phyloP scores from a whole-genome alignment of 1,139 yeast species.

The Geotrichum restrictum region DNA sequence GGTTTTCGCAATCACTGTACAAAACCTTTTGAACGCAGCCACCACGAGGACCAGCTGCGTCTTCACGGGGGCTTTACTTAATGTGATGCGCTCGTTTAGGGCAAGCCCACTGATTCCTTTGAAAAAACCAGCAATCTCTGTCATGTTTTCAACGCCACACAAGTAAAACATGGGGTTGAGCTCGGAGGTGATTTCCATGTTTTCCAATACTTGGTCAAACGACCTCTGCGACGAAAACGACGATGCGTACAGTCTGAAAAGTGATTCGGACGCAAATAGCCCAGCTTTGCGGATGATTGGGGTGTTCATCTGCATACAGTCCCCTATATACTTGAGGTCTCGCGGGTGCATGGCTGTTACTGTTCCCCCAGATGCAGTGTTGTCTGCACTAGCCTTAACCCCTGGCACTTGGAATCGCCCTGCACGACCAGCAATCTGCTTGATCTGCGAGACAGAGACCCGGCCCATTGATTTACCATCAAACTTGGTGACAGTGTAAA shows the following conservation, averaged over 20 bases:
- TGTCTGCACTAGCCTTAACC: slow-evolving; percentile 21
- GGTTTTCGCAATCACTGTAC: slow-evolving; percentile 34
- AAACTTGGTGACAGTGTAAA: slow-evolving; percentile 63
- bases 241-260: slow-evolving; percentile 29
- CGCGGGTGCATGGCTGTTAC: slow-evolving; percentile 34
- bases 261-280: slow-evolving; percentile 33
- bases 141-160: slow-evolving; percentile 29
- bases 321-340: slow-evolving; percentile 33
- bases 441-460: slow-evolving; percentile 54
- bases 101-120: slow-evolving; percentile 32
- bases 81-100: slow-evolving; percentile 34
- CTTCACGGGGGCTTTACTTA: slow-evolving; percentile 39
- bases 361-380: slow-evolving; percentile 24
- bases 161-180: slow-evolving; percentile 26
- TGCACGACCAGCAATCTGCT: slow-evolving; percentile 96
- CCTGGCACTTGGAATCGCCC: slow-evolving; percentile 58
- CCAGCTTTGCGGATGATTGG: slow-evolving; percentile 33
- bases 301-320: slow-evolving; percentile 32
- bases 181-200: slow-evolving; percentile 24
- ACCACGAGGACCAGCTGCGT: slow-evolving; percentile 21
- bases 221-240: slow-evolving; percentile 25
- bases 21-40: slow-evolving; percentile 32
- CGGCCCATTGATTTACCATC: slow-evolving; percentile 53
- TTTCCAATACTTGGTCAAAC: slow-evolving; percentile 27
- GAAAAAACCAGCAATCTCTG: slow-evolving; percentile 31